Conservation (phyloP, 2,329 filamentous ascomycete genomes). For the Camillea tinctor region DNA sequence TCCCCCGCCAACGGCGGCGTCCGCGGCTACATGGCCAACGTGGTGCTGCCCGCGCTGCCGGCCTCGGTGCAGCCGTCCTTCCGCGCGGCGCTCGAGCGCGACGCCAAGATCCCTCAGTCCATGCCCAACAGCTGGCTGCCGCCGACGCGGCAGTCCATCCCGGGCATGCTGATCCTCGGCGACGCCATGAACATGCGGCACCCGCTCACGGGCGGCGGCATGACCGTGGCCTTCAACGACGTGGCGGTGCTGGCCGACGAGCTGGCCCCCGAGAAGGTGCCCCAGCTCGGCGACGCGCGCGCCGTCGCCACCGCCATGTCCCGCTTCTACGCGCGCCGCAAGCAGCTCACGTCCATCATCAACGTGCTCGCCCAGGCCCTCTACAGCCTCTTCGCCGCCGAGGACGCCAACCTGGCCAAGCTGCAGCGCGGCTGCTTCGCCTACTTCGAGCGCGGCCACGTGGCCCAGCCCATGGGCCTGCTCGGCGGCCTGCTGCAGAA, state of each 20-base stretch:
- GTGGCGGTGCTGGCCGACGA: slow-evolving; percentile 74
- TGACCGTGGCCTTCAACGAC: slow-evolving; percentile 97
- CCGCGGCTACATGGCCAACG: slow-evolving; percentile 76
- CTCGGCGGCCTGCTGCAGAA: slow-evolving; percentile 77
- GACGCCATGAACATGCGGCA: slow-evolving; percentile 99
- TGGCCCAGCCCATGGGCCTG: slow-evolving; percentile 77
- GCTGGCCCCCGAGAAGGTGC: slow-evolving; percentile 67
- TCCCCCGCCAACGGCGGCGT: slow-evolving; percentile 75
- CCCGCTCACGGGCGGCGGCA: slow-evolving; percentile 92
- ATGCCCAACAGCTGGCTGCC: slow-evolving; percentile 98
- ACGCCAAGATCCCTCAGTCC: slow-evolving; percentile 70
- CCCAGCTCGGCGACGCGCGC: slow-evolving; percentile 64
- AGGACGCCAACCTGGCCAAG: slow-evolving; percentile 72
- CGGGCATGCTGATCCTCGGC: slow-evolving; percentile 78
- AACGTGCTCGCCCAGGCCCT: slow-evolving; percentile 97
- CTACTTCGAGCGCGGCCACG: slow-evolving; percentile 79
- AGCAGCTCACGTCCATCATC: slow-evolving; percentile 80
- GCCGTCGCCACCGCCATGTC: slow-evolving; percentile 68
- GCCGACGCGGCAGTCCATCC: slow-evolving; percentile 62
- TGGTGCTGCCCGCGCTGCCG: slow-evolving; percentile 77
- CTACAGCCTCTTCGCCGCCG: slow-evolving; percentile 86
- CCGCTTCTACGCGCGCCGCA: slow-evolving; percentile 83
- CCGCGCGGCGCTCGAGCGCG: slow-evolving; percentile 66
- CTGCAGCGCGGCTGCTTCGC: slow-evolving; percentile 88
- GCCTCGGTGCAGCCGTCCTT: slow-evolving; percentile 70